Evolutionary conservation across 2,329 filamentous ascomycete genomes (phyloP), one percentile per base, ranked within the genome.

Genomic region (Fusarium chaquense): DNA sequence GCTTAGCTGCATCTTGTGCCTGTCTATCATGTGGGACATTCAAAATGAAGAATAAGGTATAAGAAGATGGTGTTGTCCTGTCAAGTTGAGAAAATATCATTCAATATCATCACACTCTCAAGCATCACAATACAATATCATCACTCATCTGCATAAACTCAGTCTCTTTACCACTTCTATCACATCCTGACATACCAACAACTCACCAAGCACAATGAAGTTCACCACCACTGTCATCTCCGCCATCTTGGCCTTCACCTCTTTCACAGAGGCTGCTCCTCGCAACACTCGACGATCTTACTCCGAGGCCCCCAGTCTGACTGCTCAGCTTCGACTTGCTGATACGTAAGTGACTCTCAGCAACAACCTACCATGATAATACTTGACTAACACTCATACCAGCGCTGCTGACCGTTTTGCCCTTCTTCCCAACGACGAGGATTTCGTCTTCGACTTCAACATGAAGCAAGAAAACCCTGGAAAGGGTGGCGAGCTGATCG

Each of bases 381-480:
- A 46, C 35, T 26, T 7, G 4, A 61, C 75, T 75, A 60, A 75
- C 58, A 58, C 24, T 11, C 8, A 12, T 16, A 10, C 13, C 47
- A 83, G 81, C 52, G 81, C 81, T 26, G 81, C 69, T 35, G 83
- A 85, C 56, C 81, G 81, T 55, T 79, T 81, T 72, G 72, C 73
- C 28, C 80, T 85, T 50, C 79, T 85, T 20, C 78, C 80, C 18
- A 75, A 82, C 13, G 76, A 85, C 68, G 60, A 76, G 5, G 78
- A 85, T 63, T 85, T 86, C 75, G 74, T 84, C 74, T 86, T 85
- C 76, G 79, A 84, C 76, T 86, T 86, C 78, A 79, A 79, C 72
- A 69, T 67, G 47, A 50, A 65, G 43, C 73, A 75, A 10, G 26
- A 54, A 3, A 66, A 56, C 52, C 70, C 73, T 28, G 73, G 73